Evolutionary conservation across 177 flowering plant genomes (phyloP).

Genomic region (Telopea speciosissima): DNA sequence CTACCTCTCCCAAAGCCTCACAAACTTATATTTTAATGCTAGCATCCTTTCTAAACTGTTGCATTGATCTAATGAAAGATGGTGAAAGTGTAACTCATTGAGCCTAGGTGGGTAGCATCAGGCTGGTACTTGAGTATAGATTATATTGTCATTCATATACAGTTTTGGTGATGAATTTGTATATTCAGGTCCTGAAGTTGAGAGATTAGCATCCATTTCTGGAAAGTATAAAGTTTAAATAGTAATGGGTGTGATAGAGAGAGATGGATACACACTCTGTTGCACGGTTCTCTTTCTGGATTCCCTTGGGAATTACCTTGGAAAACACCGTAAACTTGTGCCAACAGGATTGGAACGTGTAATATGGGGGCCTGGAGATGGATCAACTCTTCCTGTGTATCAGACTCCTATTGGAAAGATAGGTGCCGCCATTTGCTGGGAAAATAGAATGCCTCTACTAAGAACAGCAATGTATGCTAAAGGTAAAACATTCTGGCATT

Average conservation of each 20-base stretch:
- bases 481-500: neutral
- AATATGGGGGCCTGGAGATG: conserved; percentile 13
- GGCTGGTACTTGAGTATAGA: neutral
- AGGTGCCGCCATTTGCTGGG: conserved; percentile 2
- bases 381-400: conserved; percentile 3
- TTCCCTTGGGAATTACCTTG: conserved; percentile 12
- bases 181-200: conserved; percentile 17
- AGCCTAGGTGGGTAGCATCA: too few relatives aligned
- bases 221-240: conserved; percentile 17
- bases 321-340: conserved; percentile 16
- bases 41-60: too few relatives aligned
- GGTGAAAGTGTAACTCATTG: too few relatives aligned
- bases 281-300: conserved; percentile 16
- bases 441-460: conserved; percentile 4
- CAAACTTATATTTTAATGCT: too few relatives aligned
- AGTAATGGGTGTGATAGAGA: conserved; percentile 20
- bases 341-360: conserved; percentile 12
- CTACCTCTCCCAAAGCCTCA: too few relatives aligned
- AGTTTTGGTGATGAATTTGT: neutral
- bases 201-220: conserved; percentile 15
- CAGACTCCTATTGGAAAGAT: conserved; percentile 3
- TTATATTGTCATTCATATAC: neutral
- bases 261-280: conserved; percentile 13
- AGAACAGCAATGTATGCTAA: neutral
- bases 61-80: too few relatives aligned